A percentile compares a stretch with the other conserved stretches of the same genome.
Conservation (phyloP, 345 rosid species). For the Eucalyptus albens region DNA sequence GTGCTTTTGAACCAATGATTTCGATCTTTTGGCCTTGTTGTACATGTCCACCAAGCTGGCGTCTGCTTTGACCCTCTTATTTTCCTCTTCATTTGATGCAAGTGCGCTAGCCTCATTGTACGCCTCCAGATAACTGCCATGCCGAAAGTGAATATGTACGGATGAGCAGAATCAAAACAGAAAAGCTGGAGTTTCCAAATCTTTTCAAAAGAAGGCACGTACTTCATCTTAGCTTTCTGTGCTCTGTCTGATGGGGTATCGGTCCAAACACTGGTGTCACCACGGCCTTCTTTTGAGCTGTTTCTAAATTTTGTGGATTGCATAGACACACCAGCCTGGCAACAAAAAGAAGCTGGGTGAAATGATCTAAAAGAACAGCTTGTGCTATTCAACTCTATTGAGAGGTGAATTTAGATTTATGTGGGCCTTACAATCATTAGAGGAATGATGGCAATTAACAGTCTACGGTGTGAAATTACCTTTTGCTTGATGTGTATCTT, state of each 20-base stretch:
- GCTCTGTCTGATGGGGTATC: slow-evolving; percentile 86
- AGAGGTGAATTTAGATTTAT: background rate
- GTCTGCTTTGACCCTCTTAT: slow-evolving; percentile 27
- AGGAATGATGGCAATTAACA: background rate
- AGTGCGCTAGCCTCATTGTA: slow-evolving; percentile 72
- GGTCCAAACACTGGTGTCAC: slow-evolving; percentile 85
- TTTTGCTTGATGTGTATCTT: background rate
- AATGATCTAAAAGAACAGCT: background rate
- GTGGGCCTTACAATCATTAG: background rate
- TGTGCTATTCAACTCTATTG: background rate
- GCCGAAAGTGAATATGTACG: background rate
- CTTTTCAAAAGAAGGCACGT: background rate
- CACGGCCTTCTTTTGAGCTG: slow-evolving; percentile 65
- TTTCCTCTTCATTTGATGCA: slow-evolving; percentile 62
- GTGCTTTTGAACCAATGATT: slow-evolving; percentile 73
- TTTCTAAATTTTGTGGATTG: slow-evolving; percentile 68
- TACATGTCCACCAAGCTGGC: slow-evolving; percentile 87
- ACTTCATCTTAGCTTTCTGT: slow-evolving; percentile 84
- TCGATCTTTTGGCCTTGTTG: slow-evolving; percentile 73
- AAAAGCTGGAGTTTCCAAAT: background rate
- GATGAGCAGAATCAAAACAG: background rate
- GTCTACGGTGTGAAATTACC: background rate
- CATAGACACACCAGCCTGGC: slow-evolving; percentile 59
- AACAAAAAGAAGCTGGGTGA: background rate
- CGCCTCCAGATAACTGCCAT: slow-evolving; percentile 74